Base-by-base conservation (phyloP, 768 basidiomycete genomes). In the Termitomyces sp. region DNA sequence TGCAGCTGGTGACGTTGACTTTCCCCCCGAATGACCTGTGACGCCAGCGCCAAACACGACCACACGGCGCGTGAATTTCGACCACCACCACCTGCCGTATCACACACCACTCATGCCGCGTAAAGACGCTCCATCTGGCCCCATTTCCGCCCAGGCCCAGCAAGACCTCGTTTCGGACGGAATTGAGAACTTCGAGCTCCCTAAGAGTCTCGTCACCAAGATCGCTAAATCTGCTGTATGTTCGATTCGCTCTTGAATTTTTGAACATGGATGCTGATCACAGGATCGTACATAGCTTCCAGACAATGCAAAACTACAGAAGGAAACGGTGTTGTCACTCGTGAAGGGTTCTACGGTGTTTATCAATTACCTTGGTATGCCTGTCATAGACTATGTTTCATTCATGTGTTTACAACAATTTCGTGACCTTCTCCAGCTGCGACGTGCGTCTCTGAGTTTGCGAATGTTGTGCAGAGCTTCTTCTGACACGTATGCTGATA, bases 291-390 rank as follows among this genome's bases (percentile, higher is more conserved):
- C 44, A 35, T 47, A 95, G 95, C 74, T 96, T 3, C 92, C 93
- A 6, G 87, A 92, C 0, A 87, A 85, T 62, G 82, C 87, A 12
- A 96, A 96, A 67, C 71, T 97, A 55, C 90, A 94, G 64, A 96
- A 95, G 60, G 96, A 98, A 57, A 90, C 91, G 0, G 85, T 95
- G 0, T 69, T 90, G 1, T 91, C 93, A 12, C 77, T 97, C 10
- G 79, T 90, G 14, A 95, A 95, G 68, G 88, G 89, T 31, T 92
- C 95, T 4, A 95, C 95, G 0, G 89, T 98, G 51, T 98, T 98
- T 70, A 95, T 99, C 63, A 95, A 90, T 69, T 96, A 95, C 64
- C 77, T 98, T 8, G 88, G 95, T 89, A 69, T 63, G 86, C 74
- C 21, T 16, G n/a, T 40, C 16, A 23, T 29, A 31, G 32, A 5